phyloP scores from a whole-genome alignment of 2,329 filamentous ascomycete genomes.

The Cladophialophora bantiana region DNA sequence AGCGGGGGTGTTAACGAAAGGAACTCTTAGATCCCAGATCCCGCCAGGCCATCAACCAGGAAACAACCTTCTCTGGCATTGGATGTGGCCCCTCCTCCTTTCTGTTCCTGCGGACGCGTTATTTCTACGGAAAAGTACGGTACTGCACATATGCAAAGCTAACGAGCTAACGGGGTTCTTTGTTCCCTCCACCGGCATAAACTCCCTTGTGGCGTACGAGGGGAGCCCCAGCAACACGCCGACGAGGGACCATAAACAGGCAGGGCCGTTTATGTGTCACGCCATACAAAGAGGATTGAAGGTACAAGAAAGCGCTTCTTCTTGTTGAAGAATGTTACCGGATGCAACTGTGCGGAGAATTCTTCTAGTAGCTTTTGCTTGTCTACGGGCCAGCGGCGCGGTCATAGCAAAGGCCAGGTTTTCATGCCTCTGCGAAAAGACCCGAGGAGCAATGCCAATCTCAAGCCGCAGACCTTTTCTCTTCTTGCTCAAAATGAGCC shows the following conservation, averaged over 20 bases:
- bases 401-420: background rate
- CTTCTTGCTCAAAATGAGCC: background rate
- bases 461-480: background rate
- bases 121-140: background rate
- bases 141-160: slow-evolving; percentile 2
- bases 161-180: background rate
- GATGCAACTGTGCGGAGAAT: background rate
- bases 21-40: slow-evolving; percentile 1
- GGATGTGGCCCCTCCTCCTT: background rate
- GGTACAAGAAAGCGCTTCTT: background rate
- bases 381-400: background rate
- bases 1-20: background rate
- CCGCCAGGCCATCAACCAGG: background rate
- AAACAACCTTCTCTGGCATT: background rate
- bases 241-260: background rate
- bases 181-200: background rate
- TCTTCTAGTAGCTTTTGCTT: background rate
- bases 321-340: background rate
- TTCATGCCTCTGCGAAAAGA: background rate
- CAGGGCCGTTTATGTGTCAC: background rate
- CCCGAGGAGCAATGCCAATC: background rate
- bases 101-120: background rate
- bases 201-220: background rate
- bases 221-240: background rate
- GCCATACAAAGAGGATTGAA: background rate